A percentile compares a stretch with the other conserved stretches of the same genome.
phyloP scores from a whole-genome alignment of 805 yeast genomes.

The Candida xyloterini region DNA sequence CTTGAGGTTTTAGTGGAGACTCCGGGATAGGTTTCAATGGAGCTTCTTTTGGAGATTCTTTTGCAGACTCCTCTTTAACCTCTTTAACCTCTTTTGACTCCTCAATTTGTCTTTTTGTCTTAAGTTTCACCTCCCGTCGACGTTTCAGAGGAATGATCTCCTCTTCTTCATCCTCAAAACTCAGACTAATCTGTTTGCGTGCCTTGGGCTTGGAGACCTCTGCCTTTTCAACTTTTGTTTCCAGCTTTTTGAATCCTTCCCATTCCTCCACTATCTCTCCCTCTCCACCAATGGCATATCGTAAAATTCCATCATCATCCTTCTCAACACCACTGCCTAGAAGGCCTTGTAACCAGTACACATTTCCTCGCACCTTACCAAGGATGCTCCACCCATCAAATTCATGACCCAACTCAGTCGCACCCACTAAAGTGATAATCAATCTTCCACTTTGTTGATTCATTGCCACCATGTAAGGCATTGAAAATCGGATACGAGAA shows the following conservation, averaged over 20 bases:
- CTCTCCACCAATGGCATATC: slow-evolving; percentile 11
- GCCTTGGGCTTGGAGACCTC: not conserved
- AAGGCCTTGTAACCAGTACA: slow-evolving; percentile 14
- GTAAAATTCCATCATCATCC: slow-evolving; percentile 7
- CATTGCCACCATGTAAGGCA: slow-evolving; percentile 15
- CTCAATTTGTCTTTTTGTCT: not conserved
- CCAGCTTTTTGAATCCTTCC: slow-evolving; percentile 4
- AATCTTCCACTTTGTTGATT: slow-evolving; percentile 6
- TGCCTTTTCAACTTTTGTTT: not conserved
- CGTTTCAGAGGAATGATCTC: slow-evolving; percentile 26
- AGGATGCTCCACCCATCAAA: slow-evolving; percentile 17
- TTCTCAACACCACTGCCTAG: slow-evolving; percentile 6
- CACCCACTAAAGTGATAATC: slow-evolving; percentile 11
- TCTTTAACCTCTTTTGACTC: not conserved
- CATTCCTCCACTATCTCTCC: slow-evolving; percentile 7
- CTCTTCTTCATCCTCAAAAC: slow-evolving; percentile 15
- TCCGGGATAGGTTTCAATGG: not conserved
- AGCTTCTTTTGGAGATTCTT: not conserved
- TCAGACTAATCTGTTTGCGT: slow-evolving; percentile 9
- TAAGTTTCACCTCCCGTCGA: slow-evolving; percentile 41
- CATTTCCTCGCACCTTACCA: slow-evolving; percentile 17
- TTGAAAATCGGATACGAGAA: slow-evolving; percentile 9
- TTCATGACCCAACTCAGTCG: slow-evolving; percentile 6
- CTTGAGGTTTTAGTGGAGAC: not conserved
- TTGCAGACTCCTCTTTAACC: not conserved